Base-by-base conservation (phyloP, 495 filamentous ascomycete genomes). In the Penicillium alfredii region DNA sequence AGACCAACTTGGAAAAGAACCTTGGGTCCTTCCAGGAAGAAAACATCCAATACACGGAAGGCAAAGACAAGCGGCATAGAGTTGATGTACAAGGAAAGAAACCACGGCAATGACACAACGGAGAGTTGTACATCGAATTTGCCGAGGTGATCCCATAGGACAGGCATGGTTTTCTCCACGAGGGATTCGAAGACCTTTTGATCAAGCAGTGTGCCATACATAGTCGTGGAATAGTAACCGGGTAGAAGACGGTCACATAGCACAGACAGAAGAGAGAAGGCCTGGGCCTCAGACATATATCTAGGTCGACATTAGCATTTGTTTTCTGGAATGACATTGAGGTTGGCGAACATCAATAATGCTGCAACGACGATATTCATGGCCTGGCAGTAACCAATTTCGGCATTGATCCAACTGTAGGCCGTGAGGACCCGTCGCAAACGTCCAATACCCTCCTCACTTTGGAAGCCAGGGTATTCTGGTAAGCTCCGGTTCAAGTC, bases 281-380 rank as follows among this genome's bases (percentile, higher is more conserved):
- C 92, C 65, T 98, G 92, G 0, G 82, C 58, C 58, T 98, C 92
- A 4, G 92, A 97, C 84, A 94, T 92, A 65, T 97, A 98, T 53
- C 81, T 86, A 40, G 4, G 34, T 12, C 34, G 12, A n/a, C n/a
- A 51, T 68, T 33, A 60, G 61, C 33, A 14, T 23, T 10, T 8
- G 13, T 22, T 21, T 14, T 30, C 6, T 11, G 29, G 11, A 17
- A 12, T 10, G 25, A 7, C 11, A 15, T 12, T 4, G 2, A 23
- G 40, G 15, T 22, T 8, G n/a, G 54, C 73, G 28, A 67, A 85
- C 69, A 98, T 98, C 23, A 98, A 72, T 35, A 98, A 60, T 6
- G 92, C 92, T 11, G 92, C 92, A 5, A 94, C 89, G 11, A 98
- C 92, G 43, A 98, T 98, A 55, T 98, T 98, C 92, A 98, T 98